Percentiles rank a stretch among this genome's conserved stretches.
phyloP scores from a whole-genome alignment of 495 filamentous ascomycete species.

The Penicillium simplicissimum region DNA sequence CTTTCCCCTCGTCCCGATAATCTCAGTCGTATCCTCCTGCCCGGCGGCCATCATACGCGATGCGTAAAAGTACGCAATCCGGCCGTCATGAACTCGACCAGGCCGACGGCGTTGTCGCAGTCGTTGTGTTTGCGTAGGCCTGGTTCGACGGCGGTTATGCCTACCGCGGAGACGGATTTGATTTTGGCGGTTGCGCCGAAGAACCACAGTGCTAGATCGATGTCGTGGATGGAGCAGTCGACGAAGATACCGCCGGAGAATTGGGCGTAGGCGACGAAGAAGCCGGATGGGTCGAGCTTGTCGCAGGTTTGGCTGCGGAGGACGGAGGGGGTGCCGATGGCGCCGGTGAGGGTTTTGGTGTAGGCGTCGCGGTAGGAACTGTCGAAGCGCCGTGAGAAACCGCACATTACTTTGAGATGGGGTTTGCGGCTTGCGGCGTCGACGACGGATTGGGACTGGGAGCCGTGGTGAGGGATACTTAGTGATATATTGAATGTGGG shows the following conservation, averaged over 20 bases:
- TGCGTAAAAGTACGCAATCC: conserved; percentile 60
- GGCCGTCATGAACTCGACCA: conserved; percentile 62
- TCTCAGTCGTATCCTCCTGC: conserved; percentile 62
- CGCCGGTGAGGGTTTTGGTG: conserved; percentile 43
- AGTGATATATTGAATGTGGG: not conserved
- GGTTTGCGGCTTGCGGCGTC: conserved; percentile 49
- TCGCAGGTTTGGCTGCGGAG: conserved; percentile 60
- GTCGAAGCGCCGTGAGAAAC: conserved; percentile 59
- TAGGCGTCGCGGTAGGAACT: conserved; percentile 53
- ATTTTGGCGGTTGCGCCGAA: conserved; percentile 46
- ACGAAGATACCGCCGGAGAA: conserved; percentile 60
- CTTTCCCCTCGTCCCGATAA: conserved; percentile 61
- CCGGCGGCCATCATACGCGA: conserved; percentile 62
- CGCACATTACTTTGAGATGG: conserved; percentile 52
- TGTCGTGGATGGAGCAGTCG: conserved; percentile 57
- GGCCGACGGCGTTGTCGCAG: conserved; percentile 60
- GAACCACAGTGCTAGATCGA: conserved; percentile 58
- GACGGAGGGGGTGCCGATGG: conserved; percentile 52
- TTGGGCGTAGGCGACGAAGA: conserved; percentile 57
- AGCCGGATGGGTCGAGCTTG: conserved; percentile 52
- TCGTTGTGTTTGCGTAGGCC: conserved; percentile 56
- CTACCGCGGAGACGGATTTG: conserved; percentile 51
- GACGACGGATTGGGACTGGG: conserved; percentile 55
- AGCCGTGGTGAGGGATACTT: not conserved
- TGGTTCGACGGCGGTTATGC: conserved; percentile 58